phyloP scores from a whole-genome alignment of 495 filamentous ascomycete genomes.

The Neurospora sp. region DNA sequence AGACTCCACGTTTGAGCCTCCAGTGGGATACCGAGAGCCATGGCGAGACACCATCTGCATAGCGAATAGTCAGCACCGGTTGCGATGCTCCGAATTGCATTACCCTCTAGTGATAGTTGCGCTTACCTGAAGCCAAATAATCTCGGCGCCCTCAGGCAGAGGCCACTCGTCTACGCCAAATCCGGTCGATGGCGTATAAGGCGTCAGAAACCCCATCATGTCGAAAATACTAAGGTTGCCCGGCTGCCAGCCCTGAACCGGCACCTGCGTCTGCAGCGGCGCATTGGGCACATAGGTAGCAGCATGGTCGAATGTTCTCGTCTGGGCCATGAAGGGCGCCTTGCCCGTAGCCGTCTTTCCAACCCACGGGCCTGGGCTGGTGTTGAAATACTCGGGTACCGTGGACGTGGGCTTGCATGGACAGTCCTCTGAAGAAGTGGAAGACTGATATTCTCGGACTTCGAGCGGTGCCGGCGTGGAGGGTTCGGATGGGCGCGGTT shows the following conservation, averaged over 20 bases:
- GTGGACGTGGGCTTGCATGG: conserved; percentile 7
- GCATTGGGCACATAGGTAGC: conserved; percentile 43
- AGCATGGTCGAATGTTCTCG: conserved; percentile 40
- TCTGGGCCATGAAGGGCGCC: conserved; percentile 48
- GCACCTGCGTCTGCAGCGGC: conserved; percentile 48
- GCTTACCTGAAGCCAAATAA: conserved; percentile 42
- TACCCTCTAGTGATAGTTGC: conserved; percentile 21
- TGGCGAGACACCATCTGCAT: conserved; percentile 67
- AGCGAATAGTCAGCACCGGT: conserved; percentile 10
- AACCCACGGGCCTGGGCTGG: conserved; percentile 30
- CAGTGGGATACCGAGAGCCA: conserved; percentile 68
- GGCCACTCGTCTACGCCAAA: conserved; percentile 49
- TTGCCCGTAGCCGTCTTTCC: conserved; percentile 50
- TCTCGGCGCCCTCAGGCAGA: conserved; percentile 43
- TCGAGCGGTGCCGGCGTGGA: not conserved
- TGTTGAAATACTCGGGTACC: conserved; percentile 49
- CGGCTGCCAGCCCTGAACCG: conserved; percentile 37
- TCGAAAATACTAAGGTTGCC: conserved; percentile 46
- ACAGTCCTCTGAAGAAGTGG: not conserved
- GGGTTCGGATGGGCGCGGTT: not conserved
- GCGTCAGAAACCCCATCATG: conserved; percentile 38
- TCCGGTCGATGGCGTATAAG: conserved; percentile 35
- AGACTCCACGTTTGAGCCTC: conserved; percentile 40
- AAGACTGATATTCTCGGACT: not conserved
- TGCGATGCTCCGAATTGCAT: not conserved